Evolutionary conservation across 148 eudicot species (phyloP).

Genomic region (Heliamphora exappendiculata): DNA sequence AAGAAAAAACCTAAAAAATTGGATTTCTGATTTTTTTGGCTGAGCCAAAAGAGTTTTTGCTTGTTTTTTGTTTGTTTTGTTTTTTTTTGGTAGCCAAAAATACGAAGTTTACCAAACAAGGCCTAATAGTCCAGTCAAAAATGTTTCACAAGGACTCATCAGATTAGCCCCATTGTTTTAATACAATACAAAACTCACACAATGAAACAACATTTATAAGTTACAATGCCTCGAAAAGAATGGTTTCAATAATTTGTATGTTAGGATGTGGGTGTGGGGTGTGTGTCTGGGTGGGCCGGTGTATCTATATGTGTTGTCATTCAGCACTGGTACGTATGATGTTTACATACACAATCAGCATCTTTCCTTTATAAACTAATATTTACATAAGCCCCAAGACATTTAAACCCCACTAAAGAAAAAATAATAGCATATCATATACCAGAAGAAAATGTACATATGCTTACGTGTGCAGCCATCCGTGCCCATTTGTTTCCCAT

Average conservation of each 20-base stretch:
- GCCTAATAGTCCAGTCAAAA: neutral
- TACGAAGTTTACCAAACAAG: too few relatives aligned
- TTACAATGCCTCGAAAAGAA: neutral
- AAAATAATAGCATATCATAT: neutral
- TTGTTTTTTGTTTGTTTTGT: too few relatives aligned
- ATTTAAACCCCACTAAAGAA: neutral
- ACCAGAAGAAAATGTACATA: conserved; percentile 11
- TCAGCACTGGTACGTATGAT: neutral
- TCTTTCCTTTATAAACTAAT: neutral
- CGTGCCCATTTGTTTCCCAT: conserved; percentile 99
- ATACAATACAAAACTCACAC: neutral
- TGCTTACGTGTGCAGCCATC: conserved; percentile 69
- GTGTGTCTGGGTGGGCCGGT: too few relatives aligned
- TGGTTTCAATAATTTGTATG: neutral
- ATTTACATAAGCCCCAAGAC: neutral
- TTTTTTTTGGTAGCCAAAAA: too few relatives aligned
- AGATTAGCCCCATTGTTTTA: neutral
- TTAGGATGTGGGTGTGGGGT: too few relatives aligned
- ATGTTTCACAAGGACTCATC: neutral
- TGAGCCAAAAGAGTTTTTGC: too few relatives aligned
- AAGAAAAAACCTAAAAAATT: too few relatives aligned
- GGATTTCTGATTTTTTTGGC: too few relatives aligned
- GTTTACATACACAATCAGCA: neutral
- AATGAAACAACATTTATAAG: neutral
- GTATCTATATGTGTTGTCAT: neutral